Conservation (phyloP, 1,284 basidiomycete genomes). For the Ceratobasidium theobromae region DNA sequence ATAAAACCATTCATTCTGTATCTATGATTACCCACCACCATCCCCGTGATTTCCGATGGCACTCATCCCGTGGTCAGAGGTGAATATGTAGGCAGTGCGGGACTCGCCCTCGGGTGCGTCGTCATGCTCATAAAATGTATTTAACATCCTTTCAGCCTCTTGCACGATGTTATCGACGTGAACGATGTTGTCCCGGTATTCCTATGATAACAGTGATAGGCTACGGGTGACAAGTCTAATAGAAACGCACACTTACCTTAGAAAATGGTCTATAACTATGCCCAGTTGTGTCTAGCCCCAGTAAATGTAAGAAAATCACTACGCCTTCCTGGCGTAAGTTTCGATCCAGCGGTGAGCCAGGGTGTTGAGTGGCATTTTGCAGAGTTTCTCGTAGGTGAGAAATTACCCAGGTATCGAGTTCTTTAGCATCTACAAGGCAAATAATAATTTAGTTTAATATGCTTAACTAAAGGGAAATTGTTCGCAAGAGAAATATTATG, state of each 20-base stretch:
- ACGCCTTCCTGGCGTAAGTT: constrained; percentile 59
- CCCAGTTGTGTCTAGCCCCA: constrained; percentile 86
- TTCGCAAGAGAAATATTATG: neutral
- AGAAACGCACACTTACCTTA: constrained; percentile 48
- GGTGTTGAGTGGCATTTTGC: constrained; percentile 60
- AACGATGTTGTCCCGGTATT: constrained; percentile 85
- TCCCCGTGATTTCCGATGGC: constrained; percentile 89
- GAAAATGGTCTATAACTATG: constrained; percentile 88
- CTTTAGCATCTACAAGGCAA: constrained; percentile 63
- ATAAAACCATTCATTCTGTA: constrained; percentile 20
- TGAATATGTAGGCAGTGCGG: constrained; percentile 76
- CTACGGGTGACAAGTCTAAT: neutral
- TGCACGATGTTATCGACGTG: constrained; percentile 79
- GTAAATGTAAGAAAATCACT: constrained; percentile 82
- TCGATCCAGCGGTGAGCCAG: constrained; percentile 46
- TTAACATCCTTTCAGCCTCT: constrained; percentile 63
- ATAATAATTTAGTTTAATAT: neutral
- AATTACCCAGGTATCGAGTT: constrained; percentile 79
- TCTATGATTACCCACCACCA: constrained; percentile 57
- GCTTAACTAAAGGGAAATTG: neutral
- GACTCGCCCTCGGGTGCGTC: constrained; percentile 41
- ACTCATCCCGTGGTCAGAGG: constrained; percentile 91
- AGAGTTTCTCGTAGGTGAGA: constrained; percentile 64
- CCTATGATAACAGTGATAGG: constrained; percentile 46
- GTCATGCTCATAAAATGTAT: constrained; percentile 65